Evolutionary conservation across 805 yeast species (phyloP), one percentile per base, ranked within the genome.

Genomic region (Clavispora carvajalis): DNA sequence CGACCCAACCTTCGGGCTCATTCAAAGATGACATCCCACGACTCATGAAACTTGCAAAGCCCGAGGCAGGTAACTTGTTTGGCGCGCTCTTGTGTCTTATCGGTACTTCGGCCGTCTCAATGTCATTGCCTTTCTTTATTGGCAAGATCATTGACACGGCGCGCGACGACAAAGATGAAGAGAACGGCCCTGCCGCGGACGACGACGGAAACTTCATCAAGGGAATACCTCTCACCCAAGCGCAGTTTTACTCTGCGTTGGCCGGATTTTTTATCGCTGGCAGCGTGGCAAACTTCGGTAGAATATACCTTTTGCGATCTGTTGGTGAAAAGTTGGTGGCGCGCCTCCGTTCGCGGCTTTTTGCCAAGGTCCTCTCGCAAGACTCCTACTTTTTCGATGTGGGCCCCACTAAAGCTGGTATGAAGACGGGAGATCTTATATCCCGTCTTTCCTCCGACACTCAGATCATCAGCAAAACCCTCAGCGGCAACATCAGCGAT

Each of bases 291-390:
- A 87, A 90, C 54, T 82, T 80, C 52, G 89, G 90, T 7, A 74
- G 98, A 51, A 76, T 85, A n/a, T 73, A 84, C 29, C 63, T 86
- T 11, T 66, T 91, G 55, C 76, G 90, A 48, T 69, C 81, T 2
- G 85, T 85, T 10, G 96, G 97, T 39, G 98, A 91, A 60, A 74
- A 85, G 46, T 68, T 91, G 26, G 95, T 90, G 45, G 91, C 96
- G 7, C 74, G 93, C 44, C 64, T 91, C 47, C 74, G 98, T 52
- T 73, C 91, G 8, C 73, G 86, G 40, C 77, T 91, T 26, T 78
- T 88, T 60, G 77, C 78, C 54, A 85, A 83, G 36, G 77, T 91
- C 12, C 70, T 91, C 41, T 79, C 79, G 35, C 96, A 90, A 57
- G 96, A 90, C 59, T 81, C 95, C 4, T 84, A 85, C 48, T 91